Evolutionary conservation across 148 eudicot species (phyloP).

Genomic region (Amaranthus palmeri): DNA sequence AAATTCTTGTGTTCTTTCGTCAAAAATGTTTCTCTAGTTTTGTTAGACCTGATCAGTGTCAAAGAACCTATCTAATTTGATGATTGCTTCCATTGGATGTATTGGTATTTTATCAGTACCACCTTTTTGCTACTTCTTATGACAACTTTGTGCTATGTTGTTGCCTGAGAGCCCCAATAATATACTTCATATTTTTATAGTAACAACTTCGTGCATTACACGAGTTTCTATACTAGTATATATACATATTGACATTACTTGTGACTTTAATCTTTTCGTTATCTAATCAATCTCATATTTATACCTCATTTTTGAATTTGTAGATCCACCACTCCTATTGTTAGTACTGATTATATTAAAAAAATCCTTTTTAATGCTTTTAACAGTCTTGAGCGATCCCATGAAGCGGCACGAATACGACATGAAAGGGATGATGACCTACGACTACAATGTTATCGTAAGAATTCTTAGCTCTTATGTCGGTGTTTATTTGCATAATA

Average conservation of each 20-base stretch:
- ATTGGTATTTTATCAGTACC: not conserved
- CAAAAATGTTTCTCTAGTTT: not conserved
- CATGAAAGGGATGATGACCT: constrained; percentile 53
- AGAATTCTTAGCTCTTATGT: constrained; percentile 25
- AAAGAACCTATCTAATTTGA: not conserved
- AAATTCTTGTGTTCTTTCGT: not conserved
- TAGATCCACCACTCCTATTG: too few relatives aligned
- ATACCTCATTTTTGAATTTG: too few relatives aligned
- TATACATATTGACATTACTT: too few relatives aligned
- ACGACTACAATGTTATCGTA: constrained; percentile 59
- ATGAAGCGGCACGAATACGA: constrained; percentile 71
- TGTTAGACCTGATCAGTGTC: not conserved
- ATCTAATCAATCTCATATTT: too few relatives aligned
- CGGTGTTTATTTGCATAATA: not conserved
- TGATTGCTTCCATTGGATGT: not conserved
- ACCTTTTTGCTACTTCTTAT: not conserved
- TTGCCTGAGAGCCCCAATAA: too few relatives aligned
- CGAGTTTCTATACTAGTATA: too few relatives aligned
- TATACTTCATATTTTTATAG: too few relatives aligned
- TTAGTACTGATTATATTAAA: constrained; percentile 1
- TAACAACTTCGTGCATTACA: too few relatives aligned
- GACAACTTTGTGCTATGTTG: too few relatives aligned
- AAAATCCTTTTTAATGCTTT: not conserved
- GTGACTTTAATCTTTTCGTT: too few relatives aligned
- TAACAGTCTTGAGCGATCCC: constrained; percentile 84